Percentiles rank a stretch among this genome's conserved stretches.
These are phyloP conservation scores for Brassica juncea DNA, from an alignment of 345 rosid species.

Conservation along the genomic window DNA sequence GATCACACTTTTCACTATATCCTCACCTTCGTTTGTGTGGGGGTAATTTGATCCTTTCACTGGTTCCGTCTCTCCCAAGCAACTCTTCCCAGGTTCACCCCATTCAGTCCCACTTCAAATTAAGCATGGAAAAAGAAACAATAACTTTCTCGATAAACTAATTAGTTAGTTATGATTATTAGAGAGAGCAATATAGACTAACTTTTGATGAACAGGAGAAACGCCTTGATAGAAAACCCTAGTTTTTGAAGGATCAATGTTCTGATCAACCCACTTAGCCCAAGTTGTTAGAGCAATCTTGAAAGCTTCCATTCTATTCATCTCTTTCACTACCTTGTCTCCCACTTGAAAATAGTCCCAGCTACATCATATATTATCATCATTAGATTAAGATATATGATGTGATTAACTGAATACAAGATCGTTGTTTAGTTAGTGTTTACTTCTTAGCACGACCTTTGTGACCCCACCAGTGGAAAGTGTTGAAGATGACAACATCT, in stretches of 20 bases:
- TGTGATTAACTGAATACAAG: background rate
- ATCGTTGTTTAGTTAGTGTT: background rate
- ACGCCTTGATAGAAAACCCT: slow-evolving; percentile 64
- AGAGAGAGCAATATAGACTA: slow-evolving; percentile 3
- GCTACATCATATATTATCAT: slow-evolving; percentile 42
- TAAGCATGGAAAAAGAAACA: background rate
- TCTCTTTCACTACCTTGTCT: slow-evolving; percentile 42
- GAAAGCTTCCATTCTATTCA: slow-evolving; percentile 66
- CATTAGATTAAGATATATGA: background rate
- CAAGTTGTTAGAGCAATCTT: slow-evolving; percentile 67
- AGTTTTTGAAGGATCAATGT: slow-evolving; percentile 55
- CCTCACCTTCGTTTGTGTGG: slow-evolving; percentile 46
- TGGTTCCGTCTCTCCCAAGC: slow-evolving; percentile 59
- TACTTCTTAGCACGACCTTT: slow-evolving; percentile 44
- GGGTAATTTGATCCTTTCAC: slow-evolving; percentile 44
- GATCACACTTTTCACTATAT: slow-evolving; percentile 45
- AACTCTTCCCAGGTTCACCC: slow-evolving; percentile 42
- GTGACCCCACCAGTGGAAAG: slow-evolving; percentile 73
- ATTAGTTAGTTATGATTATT: background rate
- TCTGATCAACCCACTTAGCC: slow-evolving; percentile 59
- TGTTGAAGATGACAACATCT: slow-evolving; percentile 65
- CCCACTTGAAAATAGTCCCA: slow-evolving; percentile 71
- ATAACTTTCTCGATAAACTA: background rate
- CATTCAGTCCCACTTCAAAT: slow-evolving; percentile 47
- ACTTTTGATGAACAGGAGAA: slow-evolving; percentile 53